Evolutionary conservation across 148 eudicot species (phyloP).

Genomic region (Arbutus unedo): DNA sequence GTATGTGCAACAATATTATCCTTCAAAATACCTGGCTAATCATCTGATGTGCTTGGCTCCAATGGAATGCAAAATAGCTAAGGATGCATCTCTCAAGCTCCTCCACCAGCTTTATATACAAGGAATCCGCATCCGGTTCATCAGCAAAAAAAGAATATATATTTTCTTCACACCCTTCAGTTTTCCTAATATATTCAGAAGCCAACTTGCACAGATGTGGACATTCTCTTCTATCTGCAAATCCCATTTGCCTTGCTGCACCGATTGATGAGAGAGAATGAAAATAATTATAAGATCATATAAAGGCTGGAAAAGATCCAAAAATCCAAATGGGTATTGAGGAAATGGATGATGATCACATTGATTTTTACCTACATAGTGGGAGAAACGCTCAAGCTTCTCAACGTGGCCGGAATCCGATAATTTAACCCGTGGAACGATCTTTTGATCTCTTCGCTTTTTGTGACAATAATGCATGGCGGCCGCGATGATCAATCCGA

Average conservation of each 20-base stretch:
- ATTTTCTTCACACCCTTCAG: constrained; percentile 78
- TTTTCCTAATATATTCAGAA: constrained; percentile 73
- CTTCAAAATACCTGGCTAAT: constrained; percentile 57
- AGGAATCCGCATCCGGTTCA: constrained; percentile 78
- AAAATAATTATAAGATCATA: neutral
- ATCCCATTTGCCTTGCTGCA: constrained; percentile 93
- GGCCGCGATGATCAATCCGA: constrained; percentile 61
- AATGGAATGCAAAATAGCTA: constrained; percentile 95
- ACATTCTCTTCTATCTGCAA: constrained; percentile 59
- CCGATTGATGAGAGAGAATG: constrained; percentile 7
- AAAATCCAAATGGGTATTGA: neutral
- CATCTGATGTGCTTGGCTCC: constrained; percentile 70
- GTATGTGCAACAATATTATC: neutral
- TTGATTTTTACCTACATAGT: constrained; percentile 79
- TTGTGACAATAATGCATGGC: constrained; percentile 46
- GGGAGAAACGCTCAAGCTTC: constrained; percentile 71
- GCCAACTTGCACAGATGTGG: constrained; percentile 85
- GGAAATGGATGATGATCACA: neutral
- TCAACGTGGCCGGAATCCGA: constrained; percentile 57
- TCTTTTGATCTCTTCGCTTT: constrained; percentile 41
- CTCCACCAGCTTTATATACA: constrained; percentile 87
- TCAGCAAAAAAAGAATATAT: constrained; percentile 64
- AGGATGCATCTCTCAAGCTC: constrained; percentile 95
- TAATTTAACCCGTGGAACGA: constrained; percentile 53
- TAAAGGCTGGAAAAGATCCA: neutral